Evolutionary conservation across 306 rosid genomes (phyloP).

Genomic region (Trifolium pratense): DNA sequence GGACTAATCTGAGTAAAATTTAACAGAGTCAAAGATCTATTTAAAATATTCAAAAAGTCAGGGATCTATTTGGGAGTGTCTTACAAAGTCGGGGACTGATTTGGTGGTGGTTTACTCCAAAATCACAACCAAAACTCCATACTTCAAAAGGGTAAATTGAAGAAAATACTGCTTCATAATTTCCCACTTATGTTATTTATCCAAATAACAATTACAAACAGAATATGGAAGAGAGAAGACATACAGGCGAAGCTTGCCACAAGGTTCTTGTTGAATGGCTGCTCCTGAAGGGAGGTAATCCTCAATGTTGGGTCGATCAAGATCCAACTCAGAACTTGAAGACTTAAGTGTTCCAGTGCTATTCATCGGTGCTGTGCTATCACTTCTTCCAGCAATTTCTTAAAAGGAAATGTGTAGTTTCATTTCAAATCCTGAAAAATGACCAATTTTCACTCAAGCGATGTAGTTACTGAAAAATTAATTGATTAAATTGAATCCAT

Average conservation of each 20-base stretch:
- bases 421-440: slow-evolving; percentile 4
- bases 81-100: no score
- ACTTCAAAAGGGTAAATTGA: slow-evolving; percentile 7
- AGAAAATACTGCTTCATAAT: slow-evolving; percentile 17
- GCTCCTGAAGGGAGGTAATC: slow-evolving; percentile 92
- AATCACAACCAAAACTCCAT: slow-evolving; percentile 11
- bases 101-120: not conserved
- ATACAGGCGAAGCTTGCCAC: slow-evolving; percentile 81
- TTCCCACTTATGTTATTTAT: slow-evolving; percentile 1
- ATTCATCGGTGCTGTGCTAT: slow-evolving; percentile 45
- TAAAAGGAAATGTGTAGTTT: not conserved
- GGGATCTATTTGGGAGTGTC: no score
- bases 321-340: slow-evolving; percentile 85
- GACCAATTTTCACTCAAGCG: not conserved
- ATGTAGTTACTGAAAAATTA: not conserved
- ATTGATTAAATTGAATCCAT: not conserved
- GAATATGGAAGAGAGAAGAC: slow-evolving; percentile 23
- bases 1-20: no score
- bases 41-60: no score
- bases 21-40: no score
- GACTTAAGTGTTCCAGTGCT: slow-evolving; percentile 49
- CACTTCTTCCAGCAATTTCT: slow-evolving; percentile 38
- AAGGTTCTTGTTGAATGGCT: slow-evolving; percentile 84
- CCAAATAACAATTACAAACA: slow-evolving; percentile 13
- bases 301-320: slow-evolving; percentile 91